Percentiles rank a stretch among this genome's conserved stretches.
These are phyloP conservation scores for Xylaria sp. DNA, from an alignment of 2,329 filamentous ascomycete species.

Conservation along the genomic window DNA sequence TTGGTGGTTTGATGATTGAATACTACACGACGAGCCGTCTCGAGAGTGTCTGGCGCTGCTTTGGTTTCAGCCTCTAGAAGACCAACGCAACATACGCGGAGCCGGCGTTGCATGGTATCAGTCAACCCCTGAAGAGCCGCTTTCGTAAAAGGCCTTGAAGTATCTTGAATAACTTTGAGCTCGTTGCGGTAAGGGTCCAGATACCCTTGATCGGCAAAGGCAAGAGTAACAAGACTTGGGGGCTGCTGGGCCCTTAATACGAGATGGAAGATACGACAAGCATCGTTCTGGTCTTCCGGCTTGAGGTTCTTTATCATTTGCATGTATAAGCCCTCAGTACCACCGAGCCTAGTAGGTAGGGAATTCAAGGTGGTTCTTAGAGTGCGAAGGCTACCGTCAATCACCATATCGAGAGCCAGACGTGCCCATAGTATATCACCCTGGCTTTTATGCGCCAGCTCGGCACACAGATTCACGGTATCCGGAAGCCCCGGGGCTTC, in stretches of 20 bases:
- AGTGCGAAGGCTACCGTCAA: slow-evolving; percentile 48
- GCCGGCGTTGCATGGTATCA: slow-evolving; percentile 45
- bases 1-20: slow-evolving; percentile 51
- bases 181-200: slow-evolving; percentile 41
- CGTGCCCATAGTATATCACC: slow-evolving; percentile 50
- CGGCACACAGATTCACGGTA: slow-evolving; percentile 46
- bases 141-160: slow-evolving; percentile 38
- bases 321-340: slow-evolving; percentile 50
- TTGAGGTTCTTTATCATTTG: slow-evolving; percentile 49
- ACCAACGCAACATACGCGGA: slow-evolving; percentile 44
- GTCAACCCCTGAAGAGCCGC: slow-evolving; percentile 41
- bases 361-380: slow-evolving; percentile 47
- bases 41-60: slow-evolving; percentile 38
- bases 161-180: slow-evolving; percentile 43
- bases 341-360: slow-evolving; percentile 48
- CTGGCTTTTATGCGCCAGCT: slow-evolving; percentile 46
- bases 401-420: slow-evolving; percentile 49
- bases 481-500: slow-evolving; percentile 49
- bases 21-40: slow-evolving; percentile 46
- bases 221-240: slow-evolving; percentile 48
- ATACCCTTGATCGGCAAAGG: slow-evolving; percentile 48
- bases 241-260: slow-evolving; percentile 49
- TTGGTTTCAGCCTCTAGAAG: slow-evolving; percentile 47
- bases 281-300: slow-evolving; percentile 44
- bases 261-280: slow-evolving; percentile 49